phyloP scores from a whole-genome alignment of 2,329 filamentous ascomycete species.

The Gremmenia infestans region DNA sequence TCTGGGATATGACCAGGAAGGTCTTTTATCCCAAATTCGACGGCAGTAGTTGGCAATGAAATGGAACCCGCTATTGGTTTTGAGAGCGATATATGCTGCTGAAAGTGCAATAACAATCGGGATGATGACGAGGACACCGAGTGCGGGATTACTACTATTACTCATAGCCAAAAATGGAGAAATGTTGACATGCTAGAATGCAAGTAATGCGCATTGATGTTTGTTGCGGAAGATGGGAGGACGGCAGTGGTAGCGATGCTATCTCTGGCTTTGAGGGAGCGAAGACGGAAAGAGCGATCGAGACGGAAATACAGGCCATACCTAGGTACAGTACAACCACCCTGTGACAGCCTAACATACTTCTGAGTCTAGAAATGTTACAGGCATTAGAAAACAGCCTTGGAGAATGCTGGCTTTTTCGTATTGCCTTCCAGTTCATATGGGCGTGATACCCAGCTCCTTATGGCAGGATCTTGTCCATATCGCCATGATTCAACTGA shows the following conservation, averaged over 20 bases:
- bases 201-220: slow-evolving; percentile 10
- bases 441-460: neutral
- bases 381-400: too few species aligned
- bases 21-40: slow-evolving; percentile 18
- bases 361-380: neutral
- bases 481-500: too few species aligned
- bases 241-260: neutral
- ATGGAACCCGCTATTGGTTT: slow-evolving; percentile 23
- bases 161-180: slow-evolving; percentile 32
- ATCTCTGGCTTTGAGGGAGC: neutral
- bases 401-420: too few species aligned
- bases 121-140: slow-evolving; percentile 41
- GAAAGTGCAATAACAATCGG: slow-evolving; percentile 38
- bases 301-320: neutral
- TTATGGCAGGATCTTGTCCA: neutral
- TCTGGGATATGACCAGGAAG: slow-evolving; percentile 29
- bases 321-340: neutral
- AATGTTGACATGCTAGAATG: slow-evolving; percentile 22
- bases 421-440: neutral
- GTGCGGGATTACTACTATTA: slow-evolving; percentile 35
- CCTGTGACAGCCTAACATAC: neutral
- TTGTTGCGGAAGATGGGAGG: neutral
- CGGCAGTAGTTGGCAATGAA: slow-evolving; percentile 16
- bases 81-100: slow-evolving; percentile 30
- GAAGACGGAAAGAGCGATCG: neutral